Evolutionary conservation across 176 grass and related monocot species (phyloP).

Genomic region (Leersia perrieri): DNA sequence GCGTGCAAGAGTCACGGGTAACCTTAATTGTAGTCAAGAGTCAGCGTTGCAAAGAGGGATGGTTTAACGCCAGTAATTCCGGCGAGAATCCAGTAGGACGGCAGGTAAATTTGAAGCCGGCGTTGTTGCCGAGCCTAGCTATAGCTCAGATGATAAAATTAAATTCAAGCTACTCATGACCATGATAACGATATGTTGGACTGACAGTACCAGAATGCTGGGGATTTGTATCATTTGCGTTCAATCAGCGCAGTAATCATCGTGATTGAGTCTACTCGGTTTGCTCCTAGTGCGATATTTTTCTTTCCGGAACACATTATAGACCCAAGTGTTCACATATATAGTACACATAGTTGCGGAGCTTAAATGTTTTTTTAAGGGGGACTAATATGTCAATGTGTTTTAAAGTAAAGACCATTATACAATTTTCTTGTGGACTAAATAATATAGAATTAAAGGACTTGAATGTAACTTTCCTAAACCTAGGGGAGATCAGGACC

Average conservation of each 20-base stretch:
- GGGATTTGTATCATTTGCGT: neutral
- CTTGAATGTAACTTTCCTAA: too few relatives aligned
- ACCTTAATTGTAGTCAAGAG: slow-evolving; percentile 31
- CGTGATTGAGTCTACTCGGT: neutral
- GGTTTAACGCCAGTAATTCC: slow-evolving; percentile 23
- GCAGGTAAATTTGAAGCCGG: neutral
- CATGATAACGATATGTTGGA: neutral
- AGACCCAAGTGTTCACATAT: too few relatives aligned
- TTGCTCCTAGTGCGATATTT: neutral
- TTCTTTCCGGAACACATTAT: too few relatives aligned
- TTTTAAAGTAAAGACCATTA: too few relatives aligned
- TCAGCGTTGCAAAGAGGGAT: slow-evolving; percentile 12
- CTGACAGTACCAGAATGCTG: neutral
- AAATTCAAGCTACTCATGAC: neutral
- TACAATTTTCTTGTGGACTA: too few relatives aligned
- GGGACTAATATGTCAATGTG: too few relatives aligned
- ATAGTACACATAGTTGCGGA: too few relatives aligned
- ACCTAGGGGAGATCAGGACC: too few relatives aligned
- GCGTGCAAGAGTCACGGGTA: neutral
- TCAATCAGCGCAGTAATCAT: neutral
- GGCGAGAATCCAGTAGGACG: slow-evolving; percentile 28
- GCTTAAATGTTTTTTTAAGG: too few relatives aligned
- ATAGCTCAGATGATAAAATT: neutral
- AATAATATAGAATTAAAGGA: too few relatives aligned
- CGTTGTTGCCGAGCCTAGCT: neutral